Base-by-base conservation (phyloP, 306 rosid species). In the Malus asiatica region DNA sequence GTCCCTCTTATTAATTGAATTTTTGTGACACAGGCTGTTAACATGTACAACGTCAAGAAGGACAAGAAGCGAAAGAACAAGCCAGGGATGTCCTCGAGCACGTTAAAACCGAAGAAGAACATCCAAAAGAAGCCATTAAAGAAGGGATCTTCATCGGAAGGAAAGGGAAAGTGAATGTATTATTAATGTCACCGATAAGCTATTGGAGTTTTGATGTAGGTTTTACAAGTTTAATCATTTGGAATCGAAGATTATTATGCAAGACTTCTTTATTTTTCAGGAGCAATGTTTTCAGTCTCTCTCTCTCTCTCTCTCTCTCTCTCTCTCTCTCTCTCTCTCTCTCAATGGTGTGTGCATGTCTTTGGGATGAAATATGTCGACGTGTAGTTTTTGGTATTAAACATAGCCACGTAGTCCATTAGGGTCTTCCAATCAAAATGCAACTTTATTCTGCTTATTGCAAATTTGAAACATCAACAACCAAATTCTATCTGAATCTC, bases 1-100 rank as follows among this genome's bases (percentile, higher is more conserved):
- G 23, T 45, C 79, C 70, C 45, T 18, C 9, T 51, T 19, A 20
- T 42, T 45, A 40, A 67, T 48, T 30, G 29, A 38, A 61, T 29
- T 61, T 75, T 61, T 82, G 74, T 45, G 61, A 66, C 65, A 30
- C 86, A 95, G 99, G 98, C 97, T 44, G 80, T 95, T 64, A 87
- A 85, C 53, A 82, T 89, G 92, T 84, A 86, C 81, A 90, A 74
- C 16, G 97, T 88, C 79, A 95, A 90, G 89, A 89, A 83, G 73
- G 97, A 95, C 80, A 90, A 87, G 80, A 91, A 82, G 60, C 72
- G 81, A 64, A 89, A 35, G 65, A 74, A 75, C 66, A 86, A 73
- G 48, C 76, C 75, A 44, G 85, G 63, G 6, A 94, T 80, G 80
- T 75, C 85, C 33, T 78, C 89, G 15, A 75, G 88, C 83, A 90